Conservation (phyloP, 163 green algal genomes). For the Coccomyxa subellipsoidea region DNA sequence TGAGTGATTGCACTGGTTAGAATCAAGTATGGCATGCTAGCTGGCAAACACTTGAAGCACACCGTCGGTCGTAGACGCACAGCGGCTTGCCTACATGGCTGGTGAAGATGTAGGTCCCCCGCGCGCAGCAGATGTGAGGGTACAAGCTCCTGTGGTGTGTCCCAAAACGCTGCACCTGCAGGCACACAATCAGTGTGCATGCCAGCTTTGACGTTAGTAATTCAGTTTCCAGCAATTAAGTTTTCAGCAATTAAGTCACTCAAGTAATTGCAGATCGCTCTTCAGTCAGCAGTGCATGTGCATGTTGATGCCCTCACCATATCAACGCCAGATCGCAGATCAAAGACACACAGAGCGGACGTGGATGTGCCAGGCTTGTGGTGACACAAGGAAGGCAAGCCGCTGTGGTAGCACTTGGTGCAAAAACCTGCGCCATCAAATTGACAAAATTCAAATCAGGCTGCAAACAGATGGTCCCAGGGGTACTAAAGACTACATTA, state of each 20-base stretch:
- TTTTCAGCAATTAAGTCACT: background rate
- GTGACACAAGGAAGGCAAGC: background rate
- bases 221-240: background rate
- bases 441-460: background rate
- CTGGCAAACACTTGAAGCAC: no score
- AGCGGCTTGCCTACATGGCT: background rate
- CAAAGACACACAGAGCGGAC: background rate
- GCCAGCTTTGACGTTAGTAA: background rate
- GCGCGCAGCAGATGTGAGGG: background rate
- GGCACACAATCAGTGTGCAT: background rate
- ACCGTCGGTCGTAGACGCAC: background rate
- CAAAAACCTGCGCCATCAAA: background rate
- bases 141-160: conserved; percentile 6
- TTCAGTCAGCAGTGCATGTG: background rate
- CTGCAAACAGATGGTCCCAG: background rate
- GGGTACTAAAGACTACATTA: background rate
- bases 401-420: background rate
- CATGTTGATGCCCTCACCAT: background rate
- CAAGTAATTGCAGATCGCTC: background rate
- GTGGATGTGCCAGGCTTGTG: background rate
- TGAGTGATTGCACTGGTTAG: no score
- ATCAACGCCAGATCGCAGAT: background rate
- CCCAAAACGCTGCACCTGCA: conserved; percentile 3
- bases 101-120: background rate
- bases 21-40: no score